phyloP scores from a whole-genome alignment of 345 rosid species.

The Citrus hindsii region DNA sequence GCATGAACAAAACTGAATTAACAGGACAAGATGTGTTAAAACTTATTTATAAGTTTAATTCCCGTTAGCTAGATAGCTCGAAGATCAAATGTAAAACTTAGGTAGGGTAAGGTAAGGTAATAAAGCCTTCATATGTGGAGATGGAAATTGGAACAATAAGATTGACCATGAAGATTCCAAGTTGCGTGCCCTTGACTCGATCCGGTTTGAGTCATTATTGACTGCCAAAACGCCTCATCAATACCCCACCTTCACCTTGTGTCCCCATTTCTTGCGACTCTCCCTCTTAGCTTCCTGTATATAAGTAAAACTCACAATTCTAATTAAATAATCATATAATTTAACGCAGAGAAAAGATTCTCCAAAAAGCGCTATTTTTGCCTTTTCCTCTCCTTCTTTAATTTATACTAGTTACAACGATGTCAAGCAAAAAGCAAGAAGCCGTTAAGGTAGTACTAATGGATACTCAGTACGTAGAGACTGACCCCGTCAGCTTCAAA shows the following conservation, averaged over 20 bases:
- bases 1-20: too few relatives aligned
- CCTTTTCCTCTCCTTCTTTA: too few relatives aligned
- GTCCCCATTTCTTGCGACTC: neutral
- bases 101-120: too few relatives aligned
- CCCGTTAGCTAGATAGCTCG: too few relatives aligned
- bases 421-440: constrained; percentile 6
- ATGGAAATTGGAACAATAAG: neutral
- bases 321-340: neutral
- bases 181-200: constrained; percentile 7
- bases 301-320: neutral
- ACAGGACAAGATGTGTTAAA: too few relatives aligned
- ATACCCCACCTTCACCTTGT: neutral
- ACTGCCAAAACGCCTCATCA: neutral
- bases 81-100: too few relatives aligned
- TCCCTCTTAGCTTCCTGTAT: neutral
- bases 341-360: neutral
- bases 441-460: constrained; percentile 49
- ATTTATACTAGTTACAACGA: neutral
- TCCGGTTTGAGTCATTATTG: neutral
- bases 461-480: constrained; percentile 49
- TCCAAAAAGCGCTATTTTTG: neutral
- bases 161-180: constrained; percentile 1
- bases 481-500: constrained; percentile 56
- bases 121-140: neutral
- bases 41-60: too few relatives aligned